Conservation (phyloP, 306 rosid genomes). For the Prunus mira region DNA sequence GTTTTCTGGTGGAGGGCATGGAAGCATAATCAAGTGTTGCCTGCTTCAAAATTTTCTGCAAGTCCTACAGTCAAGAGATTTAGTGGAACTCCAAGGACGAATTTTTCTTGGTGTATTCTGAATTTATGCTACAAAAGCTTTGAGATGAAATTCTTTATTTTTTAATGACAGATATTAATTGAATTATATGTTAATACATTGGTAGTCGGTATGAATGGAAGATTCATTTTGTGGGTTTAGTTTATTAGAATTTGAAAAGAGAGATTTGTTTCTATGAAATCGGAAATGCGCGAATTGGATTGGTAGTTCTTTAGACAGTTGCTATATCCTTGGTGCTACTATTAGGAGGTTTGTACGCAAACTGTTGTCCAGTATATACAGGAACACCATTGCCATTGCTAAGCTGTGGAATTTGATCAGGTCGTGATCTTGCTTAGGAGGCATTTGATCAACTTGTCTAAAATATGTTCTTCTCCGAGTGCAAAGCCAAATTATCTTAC, state of each 20-base stretch:
- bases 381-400: no score
- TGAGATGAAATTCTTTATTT: neutral
- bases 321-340: no score
- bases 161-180: neutral
- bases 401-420: neutral
- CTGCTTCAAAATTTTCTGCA: slow-evolving; percentile 4
- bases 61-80: neutral
- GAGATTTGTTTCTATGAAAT: neutral
- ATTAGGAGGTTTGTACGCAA: no score
- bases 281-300: neutral
- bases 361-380: no score
- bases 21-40: neutral
- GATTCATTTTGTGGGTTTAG: neutral
- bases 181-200: neutral
- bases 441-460: neutral
- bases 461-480: neutral
- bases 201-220: neutral
- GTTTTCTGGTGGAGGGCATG: neutral
- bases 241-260: neutral
- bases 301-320: neutral
- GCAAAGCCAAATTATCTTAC: slow-evolving; percentile 1
- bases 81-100: neutral
- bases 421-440: neutral
- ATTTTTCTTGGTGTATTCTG: neutral
- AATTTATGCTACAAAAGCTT: neutral